Conservation (phyloP, 2,329 filamentous ascomycete genomes). For the Hirsutella rhossiliensis region DNA sequence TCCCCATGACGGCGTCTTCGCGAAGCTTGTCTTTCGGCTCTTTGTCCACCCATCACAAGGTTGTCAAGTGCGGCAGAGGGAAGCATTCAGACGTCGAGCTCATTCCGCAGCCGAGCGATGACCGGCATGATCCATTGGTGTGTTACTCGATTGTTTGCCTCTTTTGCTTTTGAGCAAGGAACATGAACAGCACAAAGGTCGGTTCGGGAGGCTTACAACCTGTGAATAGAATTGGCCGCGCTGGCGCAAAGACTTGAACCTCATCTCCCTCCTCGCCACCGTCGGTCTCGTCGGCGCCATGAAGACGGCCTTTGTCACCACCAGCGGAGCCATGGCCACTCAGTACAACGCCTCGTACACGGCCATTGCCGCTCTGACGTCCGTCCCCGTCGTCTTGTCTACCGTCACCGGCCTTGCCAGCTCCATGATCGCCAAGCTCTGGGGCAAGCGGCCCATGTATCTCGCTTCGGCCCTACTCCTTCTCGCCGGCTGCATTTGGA, state of each 20-base stretch:
- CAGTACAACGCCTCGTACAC: slow-evolving; percentile 33
- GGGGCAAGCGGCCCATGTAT: slow-evolving; percentile 42
- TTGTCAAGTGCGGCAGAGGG: slow-evolving; percentile 35
- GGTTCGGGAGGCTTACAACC: neutral
- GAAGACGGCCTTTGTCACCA: slow-evolving; percentile 41
- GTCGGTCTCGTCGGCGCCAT: slow-evolving; percentile 34
- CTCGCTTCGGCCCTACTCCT: slow-evolving; percentile 31
- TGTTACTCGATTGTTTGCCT: slow-evolving; percentile 7
- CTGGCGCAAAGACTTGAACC: slow-evolving; percentile 39
- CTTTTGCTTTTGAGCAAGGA: neutral
- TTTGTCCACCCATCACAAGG: slow-evolving; percentile 11
- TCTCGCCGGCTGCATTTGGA: slow-evolving; percentile 39
- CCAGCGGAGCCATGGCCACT: slow-evolving; percentile 30
- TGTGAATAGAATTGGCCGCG: slow-evolving; percentile 39
- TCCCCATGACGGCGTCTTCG: slow-evolving; percentile 5
- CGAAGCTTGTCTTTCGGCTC: slow-evolving; percentile 6
- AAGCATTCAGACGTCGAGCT: slow-evolving; percentile 31
- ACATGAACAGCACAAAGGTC: neutral
- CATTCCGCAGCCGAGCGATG: slow-evolving; percentile 43
- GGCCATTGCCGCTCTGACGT: slow-evolving; percentile 36
- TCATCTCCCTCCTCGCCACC: slow-evolving; percentile 32
- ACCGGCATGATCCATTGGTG: slow-evolving; percentile 41
- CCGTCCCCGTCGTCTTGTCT: slow-evolving; percentile 38
- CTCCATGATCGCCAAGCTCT: slow-evolving; percentile 29
- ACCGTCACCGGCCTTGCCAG: slow-evolving; percentile 30